phyloP scores from a whole-genome alignment of 805 yeast species.

The Metschnikowia dekortorum region DNA sequence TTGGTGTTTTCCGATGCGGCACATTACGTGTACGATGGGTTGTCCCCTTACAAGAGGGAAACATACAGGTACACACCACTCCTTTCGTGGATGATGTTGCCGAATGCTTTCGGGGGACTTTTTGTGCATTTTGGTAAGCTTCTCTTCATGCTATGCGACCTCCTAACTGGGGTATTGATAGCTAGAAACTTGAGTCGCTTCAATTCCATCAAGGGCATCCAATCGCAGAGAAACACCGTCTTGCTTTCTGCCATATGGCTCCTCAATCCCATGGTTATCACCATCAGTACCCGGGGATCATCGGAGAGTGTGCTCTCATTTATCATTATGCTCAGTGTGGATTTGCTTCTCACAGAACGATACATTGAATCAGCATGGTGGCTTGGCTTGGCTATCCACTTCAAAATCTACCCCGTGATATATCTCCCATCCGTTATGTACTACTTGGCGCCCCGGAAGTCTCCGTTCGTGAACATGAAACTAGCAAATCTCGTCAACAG shows the following conservation, averaged over 20 bases:
- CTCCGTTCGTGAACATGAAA: slow-evolving; percentile 14
- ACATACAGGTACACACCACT: slow-evolving; percentile 94
- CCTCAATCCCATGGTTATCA: slow-evolving; percentile 89
- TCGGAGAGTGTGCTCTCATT: slow-evolving; percentile 87
- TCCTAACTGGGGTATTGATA: slow-evolving; percentile 68
- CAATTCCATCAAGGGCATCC: not conserved
- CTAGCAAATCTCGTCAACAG: slow-evolving; percentile 33
- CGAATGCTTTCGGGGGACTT: slow-evolving; percentile 47
- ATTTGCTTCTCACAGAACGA: slow-evolving; percentile 34
- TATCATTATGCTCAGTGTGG: slow-evolving; percentile 47
- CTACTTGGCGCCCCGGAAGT: slow-evolving; percentile 27
- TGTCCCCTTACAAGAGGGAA: slow-evolving; percentile 76
- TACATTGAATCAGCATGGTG: slow-evolving; percentile 36
- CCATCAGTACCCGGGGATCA: slow-evolving; percentile 90
- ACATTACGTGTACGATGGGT: slow-evolving; percentile 50
- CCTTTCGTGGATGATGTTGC: slow-evolving; percentile 75
- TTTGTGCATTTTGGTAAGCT: slow-evolving; percentile 70
- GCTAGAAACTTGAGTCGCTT: slow-evolving; percentile 1
- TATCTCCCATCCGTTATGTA: slow-evolving; percentile 71
- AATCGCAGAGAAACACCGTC: slow-evolving; percentile 7
- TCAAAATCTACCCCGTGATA: slow-evolving; percentile 88
- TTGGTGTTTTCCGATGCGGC: slow-evolving; percentile 93
- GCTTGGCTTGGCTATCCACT: slow-evolving; percentile 79
- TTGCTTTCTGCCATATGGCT: slow-evolving; percentile 66
- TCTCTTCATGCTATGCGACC: slow-evolving; percentile 71